Percentiles rank a stretch among this genome's conserved stretches.
These are phyloP conservation scores for Podospora bellae-mahoneyi DNA, from an alignment of 495 filamentous ascomycete species.

Conservation along the genomic window DNA sequence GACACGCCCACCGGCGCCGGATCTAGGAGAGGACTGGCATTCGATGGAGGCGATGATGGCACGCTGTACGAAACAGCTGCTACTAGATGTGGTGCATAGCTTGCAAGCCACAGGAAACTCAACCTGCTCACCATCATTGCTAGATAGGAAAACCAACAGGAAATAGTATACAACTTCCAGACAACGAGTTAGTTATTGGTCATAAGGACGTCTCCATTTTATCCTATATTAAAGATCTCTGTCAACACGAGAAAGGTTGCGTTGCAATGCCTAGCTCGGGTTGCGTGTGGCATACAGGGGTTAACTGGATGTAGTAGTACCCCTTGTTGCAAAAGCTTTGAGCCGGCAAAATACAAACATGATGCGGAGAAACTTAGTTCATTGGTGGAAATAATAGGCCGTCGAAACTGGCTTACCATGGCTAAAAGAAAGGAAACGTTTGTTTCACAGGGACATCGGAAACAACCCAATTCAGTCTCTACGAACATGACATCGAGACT, in stretches of 20 bases:
- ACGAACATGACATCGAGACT: background rate
- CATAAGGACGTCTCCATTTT: background rate
- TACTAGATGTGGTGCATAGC: background rate
- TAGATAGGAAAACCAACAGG: background rate
- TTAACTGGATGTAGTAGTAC: background rate
- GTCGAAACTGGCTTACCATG: background rate
- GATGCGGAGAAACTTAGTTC: background rate
- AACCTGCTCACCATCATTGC: background rate
- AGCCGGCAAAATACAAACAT: conserved; percentile 6
- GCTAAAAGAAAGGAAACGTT: background rate
- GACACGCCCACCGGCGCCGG: conserved; percentile 7
- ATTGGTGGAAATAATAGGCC: conserved; percentile 7
- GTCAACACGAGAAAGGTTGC: background rate
- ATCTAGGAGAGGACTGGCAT: conserved; percentile 7
- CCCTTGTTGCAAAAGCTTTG: background rate
- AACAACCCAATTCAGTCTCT: background rate
- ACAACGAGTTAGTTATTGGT: background rate
- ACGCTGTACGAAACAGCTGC: conserved; percentile 5
- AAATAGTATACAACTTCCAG: background rate
- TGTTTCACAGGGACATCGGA: background rate
- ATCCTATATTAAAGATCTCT: background rate
- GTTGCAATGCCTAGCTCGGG: background rate
- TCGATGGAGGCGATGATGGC: conserved; percentile 8
- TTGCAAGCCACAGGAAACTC: background rate
- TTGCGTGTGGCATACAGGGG: background rate